phyloP scores from a whole-genome alignment of 495 filamentous ascomycete species.

The Hyaloscypha hepaticicola region DNA sequence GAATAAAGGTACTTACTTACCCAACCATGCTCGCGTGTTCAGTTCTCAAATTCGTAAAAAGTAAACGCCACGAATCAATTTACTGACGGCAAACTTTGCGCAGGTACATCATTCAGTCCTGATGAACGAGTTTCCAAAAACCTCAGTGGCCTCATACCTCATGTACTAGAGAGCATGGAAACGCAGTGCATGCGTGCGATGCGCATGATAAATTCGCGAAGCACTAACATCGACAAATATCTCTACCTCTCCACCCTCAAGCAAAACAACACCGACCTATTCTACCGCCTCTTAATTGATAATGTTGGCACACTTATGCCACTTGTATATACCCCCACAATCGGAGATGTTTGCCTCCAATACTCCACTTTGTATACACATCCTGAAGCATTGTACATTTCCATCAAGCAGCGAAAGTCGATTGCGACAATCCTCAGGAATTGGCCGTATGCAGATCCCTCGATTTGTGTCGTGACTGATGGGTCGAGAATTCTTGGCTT shows the following conservation, averaged over 20 bases:
- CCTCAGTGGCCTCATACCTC: conserved; percentile 56
- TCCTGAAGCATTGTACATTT: conserved; percentile 92
- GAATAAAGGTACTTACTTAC: conserved; percentile 53
- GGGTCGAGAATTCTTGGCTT: conserved; percentile 94
- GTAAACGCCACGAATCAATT: conserved; percentile 4
- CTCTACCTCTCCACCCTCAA: conserved; percentile 88
- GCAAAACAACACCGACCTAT: conserved; percentile 86
- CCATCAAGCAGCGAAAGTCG: conserved; percentile 83
- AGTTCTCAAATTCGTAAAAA: not conserved
- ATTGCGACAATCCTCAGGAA: conserved; percentile 81
- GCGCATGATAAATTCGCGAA: conserved; percentile 70
- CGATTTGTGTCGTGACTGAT: conserved; percentile 97
- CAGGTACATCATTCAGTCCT: conserved; percentile 56
- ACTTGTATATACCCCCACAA: conserved; percentile 94
- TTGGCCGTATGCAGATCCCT: conserved; percentile 83
- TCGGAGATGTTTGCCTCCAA: conserved; percentile 92
- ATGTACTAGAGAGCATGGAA: conserved; percentile 52
- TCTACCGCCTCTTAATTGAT: conserved; percentile 89
- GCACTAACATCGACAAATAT: conserved; percentile 87
- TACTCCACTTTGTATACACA: conserved; percentile 96
- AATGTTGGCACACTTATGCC: conserved; percentile 91
- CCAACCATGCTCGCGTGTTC: not conserved
- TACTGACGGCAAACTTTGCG: not conserved
- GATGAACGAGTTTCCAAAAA: conserved; percentile 56
- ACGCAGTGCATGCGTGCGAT: conserved; percentile 55